Percentiles rank a stretch among this genome's conserved stretches.
These are phyloP conservation scores for Thraustochytrium striatum DNA, from an alignment of 352 stramenopile species.

Conservation along the genomic window DNA sequence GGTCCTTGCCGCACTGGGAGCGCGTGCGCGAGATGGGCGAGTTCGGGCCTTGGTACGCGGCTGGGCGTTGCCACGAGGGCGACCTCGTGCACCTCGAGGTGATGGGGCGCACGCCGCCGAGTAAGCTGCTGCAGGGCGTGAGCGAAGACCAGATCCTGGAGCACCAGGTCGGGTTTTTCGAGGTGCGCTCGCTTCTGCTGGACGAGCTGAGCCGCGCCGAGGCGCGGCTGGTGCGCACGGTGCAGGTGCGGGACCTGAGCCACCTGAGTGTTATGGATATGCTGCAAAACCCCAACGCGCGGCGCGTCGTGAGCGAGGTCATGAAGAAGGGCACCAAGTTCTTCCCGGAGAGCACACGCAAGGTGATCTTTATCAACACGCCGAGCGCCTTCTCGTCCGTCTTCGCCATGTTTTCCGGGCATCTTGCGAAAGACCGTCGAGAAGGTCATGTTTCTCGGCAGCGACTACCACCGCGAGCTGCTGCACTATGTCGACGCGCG, in stretches of 20 bases:
- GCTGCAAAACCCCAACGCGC: conserved; percentile 25
- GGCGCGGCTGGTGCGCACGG: conserved; percentile 25
- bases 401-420: neutral
- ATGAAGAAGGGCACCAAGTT: conserved; percentile 33
- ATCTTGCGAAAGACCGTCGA: conserved; percentile 1
- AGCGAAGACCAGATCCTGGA: conserved; percentile 6
- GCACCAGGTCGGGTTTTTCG: conserved; percentile 44
- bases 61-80: conserved; percentile 1
- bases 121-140: neutral
- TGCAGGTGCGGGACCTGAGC: conserved; percentile 41
- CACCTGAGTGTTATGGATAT: conserved; percentile 14
- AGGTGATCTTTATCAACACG: conserved; percentile 42
- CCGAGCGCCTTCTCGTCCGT: conserved; percentile 16
- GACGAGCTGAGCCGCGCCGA: conserved; percentile 5
- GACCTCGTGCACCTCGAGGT: conserved; percentile 40
- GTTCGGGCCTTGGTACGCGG: conserved; percentile 36
- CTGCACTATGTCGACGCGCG: conserved; percentile 38
- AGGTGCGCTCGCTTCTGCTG: conserved; percentile 16
- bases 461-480: conserved; percentile 38
- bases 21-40: conserved; percentile 17
- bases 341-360: conserved; percentile 30
- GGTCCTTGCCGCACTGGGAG: conserved; percentile 37
- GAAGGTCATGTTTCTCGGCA: conserved; percentile 29
- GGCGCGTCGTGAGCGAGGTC: conserved; percentile 32
- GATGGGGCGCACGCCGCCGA: conserved; percentile 6